phyloP scores from a whole-genome alignment of 73 alveolate species.

The Tetrahymena thermophila region DNA sequence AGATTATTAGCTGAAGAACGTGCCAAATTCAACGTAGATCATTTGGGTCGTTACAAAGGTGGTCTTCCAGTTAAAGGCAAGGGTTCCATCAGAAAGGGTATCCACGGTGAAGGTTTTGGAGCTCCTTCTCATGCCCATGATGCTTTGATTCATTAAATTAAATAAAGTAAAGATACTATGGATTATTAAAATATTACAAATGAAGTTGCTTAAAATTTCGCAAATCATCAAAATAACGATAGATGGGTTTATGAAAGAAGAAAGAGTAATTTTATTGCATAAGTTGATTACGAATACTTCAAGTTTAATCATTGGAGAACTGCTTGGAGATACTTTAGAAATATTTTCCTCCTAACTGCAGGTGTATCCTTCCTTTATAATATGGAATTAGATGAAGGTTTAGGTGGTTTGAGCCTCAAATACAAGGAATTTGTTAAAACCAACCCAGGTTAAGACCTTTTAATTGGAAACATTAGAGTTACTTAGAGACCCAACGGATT shows the following conservation, averaged over 20 bases:
- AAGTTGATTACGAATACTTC: neutral
- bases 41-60: constrained; percentile 62
- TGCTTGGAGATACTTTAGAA: neutral
- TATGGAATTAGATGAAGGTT: neutral
- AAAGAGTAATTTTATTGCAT: neutral
- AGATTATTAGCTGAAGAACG: constrained; percentile 23
- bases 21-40: constrained; percentile 50
- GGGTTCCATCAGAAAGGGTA: constrained; percentile 37
- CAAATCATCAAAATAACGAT: neutral
- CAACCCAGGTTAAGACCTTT: neutral
- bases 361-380: neutral
- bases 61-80: constrained; percentile 54
- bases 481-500: neutral
- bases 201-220: neutral
- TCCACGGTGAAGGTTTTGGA: constrained; percentile 22
- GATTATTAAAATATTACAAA: neutral
- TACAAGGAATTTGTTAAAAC: neutral
- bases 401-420: neutral
- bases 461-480: neutral
- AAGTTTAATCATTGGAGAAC: neutral
- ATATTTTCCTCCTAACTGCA: neutral
- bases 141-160: constrained; percentile 30
- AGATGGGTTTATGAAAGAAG: neutral
- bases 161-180: neutral
- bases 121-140: constrained; percentile 46